Base-by-base conservation (phyloP, 75 land plant genomes). In the Sequoia sempervirens region DNA sequence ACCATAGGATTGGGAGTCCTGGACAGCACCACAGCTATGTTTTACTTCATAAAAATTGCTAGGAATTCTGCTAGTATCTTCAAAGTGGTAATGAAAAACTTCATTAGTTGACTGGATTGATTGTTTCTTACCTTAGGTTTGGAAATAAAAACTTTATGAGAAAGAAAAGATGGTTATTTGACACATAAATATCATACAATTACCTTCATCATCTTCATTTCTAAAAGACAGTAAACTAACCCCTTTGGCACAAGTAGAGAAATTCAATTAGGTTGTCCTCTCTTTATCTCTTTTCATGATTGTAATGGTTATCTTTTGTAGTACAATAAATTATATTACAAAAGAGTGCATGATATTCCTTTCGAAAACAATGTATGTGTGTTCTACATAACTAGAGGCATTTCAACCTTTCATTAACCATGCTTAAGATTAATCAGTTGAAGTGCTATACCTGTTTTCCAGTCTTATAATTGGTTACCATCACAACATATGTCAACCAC, bases 401-500 rank as follows among this genome's bases (percentile, higher is more conserved):
- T 46, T 46, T 46, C 50, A 41, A 43, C 0, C 0, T 76, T 76
- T 76, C 80, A 23, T 43, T 43, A 45, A 78, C 15, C 11, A 78
- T 28, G 45, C 80, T 12, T 78, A 43, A 28, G 52, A 78, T 41
- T 78, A 26, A 78, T 78, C 36, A 30, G 32, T 78, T 78, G 32
- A 47, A 78, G 47, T 78, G 80, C 80, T 45, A 45, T 45, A 47
- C 40, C 20, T 78, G 80, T 38, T 47, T 41, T 78, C 50, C 82
- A 86, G 87, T 58, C 37, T 6, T 43, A 83, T 14, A 61, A 37
- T 52, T 75, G 38, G 6, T 80, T 18, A 30, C 41, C 36, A 64
- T 80, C 79, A 45, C 70, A 50, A 37, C 50, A 84, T 34, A 86
- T 86, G 87, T 80, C 88, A 41, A 80, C 86, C 32, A 5, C 64